Evolutionary conservation across 2,329 filamentous ascomycete genomes (phyloP).

Genomic region (Fusarium heterosporum): DNA sequence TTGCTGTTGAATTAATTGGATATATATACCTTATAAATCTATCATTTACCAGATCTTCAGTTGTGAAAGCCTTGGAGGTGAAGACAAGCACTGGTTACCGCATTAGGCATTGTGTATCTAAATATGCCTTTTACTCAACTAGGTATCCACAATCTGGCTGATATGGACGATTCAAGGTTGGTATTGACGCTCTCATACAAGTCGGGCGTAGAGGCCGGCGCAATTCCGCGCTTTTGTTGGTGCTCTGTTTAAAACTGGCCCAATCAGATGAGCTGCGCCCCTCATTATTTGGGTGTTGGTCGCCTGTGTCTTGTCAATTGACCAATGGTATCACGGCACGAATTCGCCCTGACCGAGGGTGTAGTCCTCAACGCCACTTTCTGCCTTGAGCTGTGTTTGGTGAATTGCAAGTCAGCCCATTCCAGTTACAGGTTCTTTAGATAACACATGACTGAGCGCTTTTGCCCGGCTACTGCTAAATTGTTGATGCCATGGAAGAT

Average conservation of each 20-base stretch:
- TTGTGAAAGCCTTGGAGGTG: neutral
- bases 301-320: neutral
- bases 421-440: neutral
- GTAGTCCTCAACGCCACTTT: slow-evolving; percentile 7
- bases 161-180: neutral
- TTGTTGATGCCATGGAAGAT: no score
- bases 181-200: neutral
- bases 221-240: neutral
- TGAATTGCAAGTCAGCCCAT: neutral
- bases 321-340: slow-evolving; percentile 6
- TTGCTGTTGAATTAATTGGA: neutral
- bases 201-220: neutral
- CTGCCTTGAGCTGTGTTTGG: slow-evolving; percentile 22
- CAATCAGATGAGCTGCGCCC: neutral
- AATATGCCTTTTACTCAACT: neutral
- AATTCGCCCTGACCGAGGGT: slow-evolving; percentile 1
- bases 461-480: neutral
- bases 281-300: neutral
- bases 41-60: neutral
- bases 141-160: neutral
- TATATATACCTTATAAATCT: neutral
- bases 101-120: neutral
- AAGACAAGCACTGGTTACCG: neutral
- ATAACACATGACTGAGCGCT: neutral
- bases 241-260: neutral